A percentile compares a stretch with the other conserved stretches of the same genome.
Evolutionary conservation across 2,329 filamentous ascomycete genomes (phyloP).

Genomic region (Epichloe glyceriae): DNA sequence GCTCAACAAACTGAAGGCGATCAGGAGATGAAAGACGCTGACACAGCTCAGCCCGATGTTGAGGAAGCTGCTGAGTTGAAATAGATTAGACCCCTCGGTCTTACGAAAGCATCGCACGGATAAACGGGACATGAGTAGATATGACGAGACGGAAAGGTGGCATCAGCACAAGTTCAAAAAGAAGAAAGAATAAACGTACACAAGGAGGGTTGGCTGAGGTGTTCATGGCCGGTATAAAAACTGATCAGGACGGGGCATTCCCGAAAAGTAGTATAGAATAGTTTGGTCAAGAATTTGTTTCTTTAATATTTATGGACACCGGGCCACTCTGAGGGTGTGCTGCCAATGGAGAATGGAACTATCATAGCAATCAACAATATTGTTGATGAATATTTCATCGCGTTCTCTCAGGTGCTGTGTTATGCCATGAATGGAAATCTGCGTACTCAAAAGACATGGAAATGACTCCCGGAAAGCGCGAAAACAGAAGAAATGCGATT

Average conservation of each 20-base stretch:
- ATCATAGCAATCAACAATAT: too few species aligned
- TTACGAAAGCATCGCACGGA: neutral
- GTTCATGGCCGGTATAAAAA: neutral
- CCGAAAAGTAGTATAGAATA: conserved; percentile 3
- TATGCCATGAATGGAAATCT: too few species aligned
- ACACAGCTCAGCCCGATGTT: conserved; percentile 36
- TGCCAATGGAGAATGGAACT: too few species aligned
- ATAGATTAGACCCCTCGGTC: conserved; percentile 14
- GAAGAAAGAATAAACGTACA: neutral
- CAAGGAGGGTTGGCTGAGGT: neutral
- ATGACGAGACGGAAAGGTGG: neutral
- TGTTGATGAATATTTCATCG: too few species aligned
- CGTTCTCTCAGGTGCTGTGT: too few species aligned
- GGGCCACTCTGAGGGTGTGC: too few species aligned
- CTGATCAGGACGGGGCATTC: neutral
- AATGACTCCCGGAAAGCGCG: too few species aligned
- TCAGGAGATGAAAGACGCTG: conserved; percentile 52
- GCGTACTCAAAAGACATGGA: too few species aligned
- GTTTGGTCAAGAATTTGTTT: neutral
- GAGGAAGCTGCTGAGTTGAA: conserved; percentile 30
- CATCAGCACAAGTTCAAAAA: neutral
- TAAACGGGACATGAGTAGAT: conserved; percentile 10
- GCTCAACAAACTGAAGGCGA: conserved; percentile 36
- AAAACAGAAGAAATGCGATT: too few species aligned
- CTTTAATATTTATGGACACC: too few species aligned